Evolutionary conservation across 2,329 filamentous ascomycete species (phyloP), one percentile per base, ranked within the genome.

Genomic region (Diaporthe citriasiana): DNA sequence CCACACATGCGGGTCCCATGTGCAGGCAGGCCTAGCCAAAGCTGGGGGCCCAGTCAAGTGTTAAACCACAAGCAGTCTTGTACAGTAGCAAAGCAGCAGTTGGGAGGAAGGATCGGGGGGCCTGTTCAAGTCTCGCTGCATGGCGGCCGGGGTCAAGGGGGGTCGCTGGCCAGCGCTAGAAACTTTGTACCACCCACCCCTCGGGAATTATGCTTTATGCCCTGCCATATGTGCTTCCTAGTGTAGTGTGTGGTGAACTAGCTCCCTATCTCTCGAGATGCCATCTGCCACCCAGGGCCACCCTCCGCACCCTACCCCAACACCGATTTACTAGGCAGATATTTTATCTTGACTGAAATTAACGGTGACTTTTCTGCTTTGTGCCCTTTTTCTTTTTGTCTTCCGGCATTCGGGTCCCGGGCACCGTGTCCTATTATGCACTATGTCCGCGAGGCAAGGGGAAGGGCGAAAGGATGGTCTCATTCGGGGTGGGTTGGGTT

Each of bases 121-220:
- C n/a, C 17, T 10, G 56, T 17, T 35, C 47, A 51, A 8, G 47
- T 27, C 38, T 30, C n/a, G 33, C 63, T 73, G 71, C 71, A 73
- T 70, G 71, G 60, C 60, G 40, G 63, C 63, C 71, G 27, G 51
- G 30, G 42, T 42, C 57, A 60, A 60, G 57, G 57, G 57, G 57
- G 57, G 35, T n/a, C 9, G 30, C 45, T 38, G 56, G 19, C 45
- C 72, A 66, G 27, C 70, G 63, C 70, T 70, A 74, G 70, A 73
- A 72, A 73, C 66, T 59, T 73, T 73, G 74, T 75, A 71, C 66
- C 55, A 75, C 74, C 53, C 74, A 75, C 71, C 74, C 59, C 60
- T 75, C 74, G 74, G 74, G 74, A 70, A 74, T 55, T 74, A 68
- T 68, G 57, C 45, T 68, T 65, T 42, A 30, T 63, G 42, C 42